Percentiles rank a stretch among this genome's conserved stretches.
Evolutionary conservation across 177 flowering plant genomes (phyloP).

Genomic region (Telopea speciosissima): DNA sequence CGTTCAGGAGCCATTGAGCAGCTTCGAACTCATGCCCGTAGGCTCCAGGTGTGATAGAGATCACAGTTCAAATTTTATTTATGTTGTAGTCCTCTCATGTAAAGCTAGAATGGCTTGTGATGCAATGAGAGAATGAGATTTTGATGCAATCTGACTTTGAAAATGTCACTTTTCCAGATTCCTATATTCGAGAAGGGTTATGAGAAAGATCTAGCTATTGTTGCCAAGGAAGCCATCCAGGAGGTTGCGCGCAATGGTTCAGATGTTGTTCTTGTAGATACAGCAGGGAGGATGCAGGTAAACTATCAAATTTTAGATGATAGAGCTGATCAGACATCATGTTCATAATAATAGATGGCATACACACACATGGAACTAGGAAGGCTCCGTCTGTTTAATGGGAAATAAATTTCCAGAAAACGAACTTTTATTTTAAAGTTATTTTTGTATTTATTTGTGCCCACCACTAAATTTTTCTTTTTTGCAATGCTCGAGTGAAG

Average conservation of each 20-base stretch:
- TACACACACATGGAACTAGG: background rate
- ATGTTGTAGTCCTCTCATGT: background rate
- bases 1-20: slow-evolving; percentile 99
- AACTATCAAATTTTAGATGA: background rate
- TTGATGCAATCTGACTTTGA: background rate
- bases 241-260: slow-evolving; percentile 80
- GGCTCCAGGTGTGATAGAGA: slow-evolving; percentile 68
- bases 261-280: slow-evolving; percentile 97
- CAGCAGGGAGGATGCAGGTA: slow-evolving; percentile 99
- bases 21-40: slow-evolving; percentile 92
- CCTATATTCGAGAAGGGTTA: slow-evolving; percentile 96
- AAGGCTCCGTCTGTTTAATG: background rate
- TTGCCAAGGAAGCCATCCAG: slow-evolving; percentile 94
- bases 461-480: no score
- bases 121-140: background rate
- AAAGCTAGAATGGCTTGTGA: background rate
- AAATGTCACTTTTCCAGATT: slow-evolving; percentile 34
- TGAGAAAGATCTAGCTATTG: slow-evolving; percentile 96
- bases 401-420: background rate
- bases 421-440: no score
- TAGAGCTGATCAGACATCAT: no score
- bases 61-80: background rate
- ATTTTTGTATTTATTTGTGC: no score
- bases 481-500: no score
- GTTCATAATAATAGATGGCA: background rate